These are phyloP conservation scores for Knufia fluminis DNA, from an alignment of 2,329 filamentous ascomycete genomes.

Conservation along the genomic window DNA sequence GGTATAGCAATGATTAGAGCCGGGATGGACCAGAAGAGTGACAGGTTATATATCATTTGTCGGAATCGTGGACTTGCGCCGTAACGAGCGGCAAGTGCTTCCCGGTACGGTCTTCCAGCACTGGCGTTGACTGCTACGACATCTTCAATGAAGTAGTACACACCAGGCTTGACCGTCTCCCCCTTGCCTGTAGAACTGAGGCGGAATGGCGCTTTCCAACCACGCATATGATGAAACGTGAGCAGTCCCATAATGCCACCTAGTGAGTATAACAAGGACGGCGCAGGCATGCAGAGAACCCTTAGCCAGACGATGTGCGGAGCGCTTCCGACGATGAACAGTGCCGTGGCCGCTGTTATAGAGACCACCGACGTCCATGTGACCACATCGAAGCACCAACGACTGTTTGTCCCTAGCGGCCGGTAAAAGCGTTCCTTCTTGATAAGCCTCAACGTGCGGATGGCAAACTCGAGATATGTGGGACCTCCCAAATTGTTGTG, in stretches of 20 bases:
- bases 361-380: conserved; percentile 20
- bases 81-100: conserved; percentile 44
- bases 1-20: conserved; percentile 39
- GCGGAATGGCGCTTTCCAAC: conserved; percentile 44
- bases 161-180: conserved; percentile 48
- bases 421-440: conserved; percentile 23
- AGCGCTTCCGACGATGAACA: conserved; percentile 22
- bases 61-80: conserved; percentile 46
- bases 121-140: conserved; percentile 58
- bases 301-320: conserved; percentile 23
- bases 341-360: conserved; percentile 17
- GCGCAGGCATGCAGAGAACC: conserved; percentile 21
- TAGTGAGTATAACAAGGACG: conserved; percentile 15
- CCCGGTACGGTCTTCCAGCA: conserved; percentile 46
- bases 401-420: conserved; percentile 18
- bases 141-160: conserved; percentile 59
- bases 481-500: conserved; percentile 23
- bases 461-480: conserved; percentile 22
- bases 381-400: conserved; percentile 22
- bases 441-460: conserved; percentile 21
- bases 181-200: conserved; percentile 57
- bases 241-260: conserved; percentile 17
- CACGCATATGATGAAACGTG: conserved; percentile 19
- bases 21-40: conserved; percentile 49
- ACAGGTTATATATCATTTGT: conserved; percentile 45